Evolutionary conservation across 2,329 filamentous ascomycete genomes (phyloP), one percentile per base, ranked within the genome.

Genomic region (Pezicula neosporulosa): DNA sequence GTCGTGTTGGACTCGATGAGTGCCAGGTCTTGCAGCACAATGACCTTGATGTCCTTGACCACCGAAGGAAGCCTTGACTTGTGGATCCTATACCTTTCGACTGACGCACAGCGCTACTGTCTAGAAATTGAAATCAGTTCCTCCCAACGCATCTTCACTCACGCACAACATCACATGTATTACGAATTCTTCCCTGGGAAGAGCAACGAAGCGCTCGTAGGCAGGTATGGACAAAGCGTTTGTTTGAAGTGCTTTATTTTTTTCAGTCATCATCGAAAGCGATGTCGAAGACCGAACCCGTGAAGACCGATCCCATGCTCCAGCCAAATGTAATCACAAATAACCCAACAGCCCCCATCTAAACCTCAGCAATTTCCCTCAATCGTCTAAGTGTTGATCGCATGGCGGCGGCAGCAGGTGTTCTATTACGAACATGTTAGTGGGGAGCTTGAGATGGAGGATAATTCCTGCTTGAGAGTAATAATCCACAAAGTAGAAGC

Each of bases 291-390:
- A 55, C 60, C 59, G 58, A 57, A 52, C 55, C 36, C 49, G 54
- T 61, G 50, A 56, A 51, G 50, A 50, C 58, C 63, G 56, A 61
- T 67, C 65, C 63, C 60, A 61, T 61, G 59, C 63, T 60, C 63
- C 61, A 64, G 58, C 30, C 61, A 63, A 65, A 66, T 65, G 62
- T 59, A 59, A 60, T 54, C 56, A 60, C 57, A 49, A 58, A 52
- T 48, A 60, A 49, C 59, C 58, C 61, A 50, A 55, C 48, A 52
- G 53, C 52, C 60, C 60, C 63, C 68, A 67, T 73, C 81, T 89
- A 93, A 78, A 95, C 90, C 85, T 96, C 92, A 72, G 89, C 89
- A 80, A 96, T 96, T 81, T 97, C 92, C 75, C 92, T 88, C 80
- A 97, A 83, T 85, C 92, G 88, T 80, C 92, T 89, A 78, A 97